Evolutionary conservation across 2,329 filamentous ascomycete genomes (phyloP), one percentile per base, ranked within the genome.

Genomic region (Ophiostoma sp.): DNA sequence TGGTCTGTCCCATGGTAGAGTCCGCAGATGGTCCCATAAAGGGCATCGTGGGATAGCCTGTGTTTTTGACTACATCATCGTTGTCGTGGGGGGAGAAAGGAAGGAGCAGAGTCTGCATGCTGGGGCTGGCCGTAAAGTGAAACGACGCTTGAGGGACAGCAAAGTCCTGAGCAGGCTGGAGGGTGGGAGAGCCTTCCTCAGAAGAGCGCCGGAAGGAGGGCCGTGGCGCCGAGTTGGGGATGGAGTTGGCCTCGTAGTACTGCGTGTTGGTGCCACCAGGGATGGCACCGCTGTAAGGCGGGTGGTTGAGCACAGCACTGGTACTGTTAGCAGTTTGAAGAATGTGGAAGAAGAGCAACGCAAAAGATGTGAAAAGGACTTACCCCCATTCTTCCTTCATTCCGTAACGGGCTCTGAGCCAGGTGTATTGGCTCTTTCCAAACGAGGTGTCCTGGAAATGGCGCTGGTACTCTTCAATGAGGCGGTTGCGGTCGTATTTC

Each of bases 311-410:
- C 7, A 68, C 63, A 4, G 71, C 71, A 2, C 71, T 72, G 41
- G 3, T 8, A 5, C 5, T 63, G 60, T 63, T 12, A 63, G 60
- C 11, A 41, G 14, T 62, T 4, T n/a, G 5, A 7, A 18, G 1
- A 40, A 66, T 7, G 6, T 45, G 42, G 42, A 18, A 8, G 40
- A 11, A 18, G 47, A 55, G 41, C 12, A n/a, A 65, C 18, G 12
- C 12, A 60, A 5, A 62, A 36, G 58, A 49, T n/a, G 12, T 12
- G 41, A 66, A 64, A 12, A 45, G 60, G n/a, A 69, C 70, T 45
- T n/a, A 73, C 72, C 72, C 72, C 72, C 72, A 73, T 67, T 73
- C 72, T 1, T 18, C 60, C 45, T 72, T 73, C 71, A 72, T 72
- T 16, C 72, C 71, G 38, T 73, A 73, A 5, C 69, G 69, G 16